Evolutionary conservation across 306 rosid species (phyloP).

Genomic region (Prinsepia uniflora): DNA sequence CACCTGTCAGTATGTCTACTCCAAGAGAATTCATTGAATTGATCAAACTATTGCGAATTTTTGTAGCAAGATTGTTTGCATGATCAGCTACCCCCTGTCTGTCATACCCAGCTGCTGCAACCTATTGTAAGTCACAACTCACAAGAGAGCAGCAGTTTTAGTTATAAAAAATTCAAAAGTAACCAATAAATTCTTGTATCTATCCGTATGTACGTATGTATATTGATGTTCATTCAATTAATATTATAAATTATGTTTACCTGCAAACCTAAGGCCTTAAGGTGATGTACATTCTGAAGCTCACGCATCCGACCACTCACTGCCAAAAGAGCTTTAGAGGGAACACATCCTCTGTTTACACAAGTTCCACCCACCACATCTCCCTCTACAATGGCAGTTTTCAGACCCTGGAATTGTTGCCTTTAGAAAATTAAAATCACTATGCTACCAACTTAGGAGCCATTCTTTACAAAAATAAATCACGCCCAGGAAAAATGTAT

Average conservation of each 20-base stretch:
- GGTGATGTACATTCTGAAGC: conserved; percentile 77
- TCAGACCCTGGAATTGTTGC: conserved; percentile 67
- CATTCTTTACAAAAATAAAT: not conserved
- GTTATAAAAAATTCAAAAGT: not conserved
- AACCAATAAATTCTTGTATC: not conserved
- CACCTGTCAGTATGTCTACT: conserved; percentile 89
- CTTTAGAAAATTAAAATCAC: not conserved
- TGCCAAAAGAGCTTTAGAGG: conserved; percentile 97
- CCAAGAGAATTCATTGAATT: conserved; percentile 94
- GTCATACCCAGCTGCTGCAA: conserved; percentile 79
- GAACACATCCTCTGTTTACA: conserved; percentile 97
- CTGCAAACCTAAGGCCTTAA: conserved; percentile 89
- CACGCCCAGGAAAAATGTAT: not conserved
- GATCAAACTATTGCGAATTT: conserved; percentile 83
- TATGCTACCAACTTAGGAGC: not conserved
- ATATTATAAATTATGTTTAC: conserved; percentile 21
- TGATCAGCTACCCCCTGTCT: conserved; percentile 99
- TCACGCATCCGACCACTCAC: conserved; percentile 98
- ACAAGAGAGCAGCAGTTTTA: conserved; percentile 19
- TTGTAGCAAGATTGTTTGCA: conserved; percentile 91
- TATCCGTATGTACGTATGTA: too few species aligned
- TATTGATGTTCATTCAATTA: not conserved
- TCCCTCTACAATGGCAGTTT: conserved; percentile 93
- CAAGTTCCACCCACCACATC: conserved; percentile 97
- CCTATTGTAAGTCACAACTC: conserved; percentile 37